Conservation (phyloP, 352 stramenopile species). For the Peronospora tabacina region DNA sequence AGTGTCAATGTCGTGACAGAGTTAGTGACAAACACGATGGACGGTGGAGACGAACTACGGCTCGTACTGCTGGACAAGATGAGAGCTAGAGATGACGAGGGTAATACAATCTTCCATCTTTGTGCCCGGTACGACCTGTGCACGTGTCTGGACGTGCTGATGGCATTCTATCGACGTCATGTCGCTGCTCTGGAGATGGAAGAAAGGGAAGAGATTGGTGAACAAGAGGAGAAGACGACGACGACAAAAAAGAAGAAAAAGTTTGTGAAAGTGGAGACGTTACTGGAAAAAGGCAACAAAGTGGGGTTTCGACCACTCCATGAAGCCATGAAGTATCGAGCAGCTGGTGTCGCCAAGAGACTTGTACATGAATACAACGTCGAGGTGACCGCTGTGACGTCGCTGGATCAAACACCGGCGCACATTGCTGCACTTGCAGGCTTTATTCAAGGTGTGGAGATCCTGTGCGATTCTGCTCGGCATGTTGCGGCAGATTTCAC, state of each 20-base stretch:
- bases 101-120: constrained; percentile 72
- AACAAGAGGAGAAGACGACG: not conserved
- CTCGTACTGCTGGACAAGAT: constrained; percentile 47
- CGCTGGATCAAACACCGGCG: constrained; percentile 51
- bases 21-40: constrained; percentile 21
- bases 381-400: constrained; percentile 38
- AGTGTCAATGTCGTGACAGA: constrained; percentile 34
- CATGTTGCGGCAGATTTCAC: constrained; percentile 18
- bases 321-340: constrained; percentile 58
- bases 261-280: constrained; percentile 22
- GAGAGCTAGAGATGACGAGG: constrained; percentile 55
- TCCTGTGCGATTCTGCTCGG: constrained; percentile 37
- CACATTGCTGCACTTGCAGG: constrained; percentile 56
- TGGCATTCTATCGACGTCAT: constrained; percentile 41
- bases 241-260: not conserved
- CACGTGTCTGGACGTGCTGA: constrained; percentile 36
- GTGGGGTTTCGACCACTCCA: constrained; percentile 61
- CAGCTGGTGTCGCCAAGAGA: constrained; percentile 15
- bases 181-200: constrained; percentile 9
- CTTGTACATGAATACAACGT: constrained; percentile 39
- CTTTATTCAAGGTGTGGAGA: constrained; percentile 35
- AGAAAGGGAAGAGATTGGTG: constrained; percentile 3
- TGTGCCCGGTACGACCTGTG: constrained; percentile 60
- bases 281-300: constrained; percentile 56
- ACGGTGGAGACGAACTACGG: constrained; percentile 30